Evolutionary conservation across 257 asterid species (phyloP).

Genomic region (Solanum arcanum): DNA sequence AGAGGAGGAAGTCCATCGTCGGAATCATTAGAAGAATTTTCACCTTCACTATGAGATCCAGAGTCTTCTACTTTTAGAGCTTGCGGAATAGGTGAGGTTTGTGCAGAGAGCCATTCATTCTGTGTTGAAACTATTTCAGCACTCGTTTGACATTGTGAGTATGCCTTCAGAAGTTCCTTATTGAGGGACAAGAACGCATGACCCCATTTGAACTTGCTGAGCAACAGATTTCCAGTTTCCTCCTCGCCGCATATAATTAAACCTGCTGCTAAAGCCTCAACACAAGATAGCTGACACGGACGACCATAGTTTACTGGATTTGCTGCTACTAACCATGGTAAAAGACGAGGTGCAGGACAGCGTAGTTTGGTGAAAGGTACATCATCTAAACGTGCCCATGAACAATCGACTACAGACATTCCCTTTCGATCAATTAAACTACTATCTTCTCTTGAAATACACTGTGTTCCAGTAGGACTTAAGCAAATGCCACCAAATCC

Average conservation of each 20-base stretch:
- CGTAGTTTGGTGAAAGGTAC: conserved; percentile 95
- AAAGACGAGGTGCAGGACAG: conserved; percentile 91
- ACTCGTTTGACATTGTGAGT: conserved; percentile 61
- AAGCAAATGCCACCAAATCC: conserved; percentile 88
- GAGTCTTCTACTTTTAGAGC: conserved; percentile 26
- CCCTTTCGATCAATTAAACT: conserved; percentile 65
- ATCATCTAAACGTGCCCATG: conserved; percentile 94
- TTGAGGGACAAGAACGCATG: conserved; percentile 92
- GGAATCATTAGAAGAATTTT: conserved; percentile 34
- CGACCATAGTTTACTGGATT: conserved; percentile 98
- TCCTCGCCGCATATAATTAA: conserved; percentile 83
- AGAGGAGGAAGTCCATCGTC: conserved; percentile 95
- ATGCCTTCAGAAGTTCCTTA: conserved; percentile 82
- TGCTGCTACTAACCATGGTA: conserved; percentile 99
- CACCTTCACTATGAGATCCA: conserved; percentile 20
- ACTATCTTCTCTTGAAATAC: conserved; percentile 85
- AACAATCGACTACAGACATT: conserved; percentile 93
- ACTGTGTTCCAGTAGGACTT: conserved; percentile 88
- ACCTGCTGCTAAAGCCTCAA: conserved; percentile 96
- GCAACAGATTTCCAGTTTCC: conserved; percentile 66
- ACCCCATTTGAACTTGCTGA: conserved; percentile 97
- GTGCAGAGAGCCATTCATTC: conserved; percentile 78
- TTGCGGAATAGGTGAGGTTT: conserved; percentile 27
- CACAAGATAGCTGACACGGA: conserved; percentile 94
- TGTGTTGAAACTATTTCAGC: conserved; percentile 61